Base-by-base conservation (phyloP, 257 asterid species). In the Misopates orontium region DNA sequence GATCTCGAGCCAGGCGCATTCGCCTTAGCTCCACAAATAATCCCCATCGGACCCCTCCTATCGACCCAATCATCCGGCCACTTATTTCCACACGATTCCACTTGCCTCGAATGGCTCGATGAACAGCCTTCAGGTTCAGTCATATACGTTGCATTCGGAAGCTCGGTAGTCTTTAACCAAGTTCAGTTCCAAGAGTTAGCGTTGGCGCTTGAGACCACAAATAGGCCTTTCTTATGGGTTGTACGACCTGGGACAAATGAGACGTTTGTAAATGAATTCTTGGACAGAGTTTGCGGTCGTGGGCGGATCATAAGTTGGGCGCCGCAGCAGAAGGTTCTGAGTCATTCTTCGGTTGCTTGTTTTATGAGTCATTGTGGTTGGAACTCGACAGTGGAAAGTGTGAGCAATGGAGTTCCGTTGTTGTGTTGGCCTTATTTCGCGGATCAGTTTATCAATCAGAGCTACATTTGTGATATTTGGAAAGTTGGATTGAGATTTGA, bases 351-450 rank as follows among this genome's bases (percentile, higher is more conserved):
- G 3, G 15, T 77, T 1, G 82, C 81, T 39, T 86, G 92, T 60
- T 89, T 89, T 51, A 16, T 83, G 4, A 84, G 84, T n/a, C 96
- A 84, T 62, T 86, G 96, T 56, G 96, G 96, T 3, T 86, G 91
- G 94, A 88, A 85, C 25, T 88, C 94, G 1, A 75, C 79, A 0
- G 44, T 88, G 11, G 96, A 88, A 16, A 74, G 88, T 13, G 67
- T 79, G 5, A 77, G 83, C 58, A 64, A 66, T 5, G 92, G 95
- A 0, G 74, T 87, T 41, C 88, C 88, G 0, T 54, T 85, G 9
- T 61, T 83, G 14, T 83, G 90, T 67, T 78, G 84, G 88, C 88
- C 90, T 58, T 78, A 74, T 56, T 76, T 83, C 24, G 85, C 87
- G 0, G 92, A 87, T 11, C 95, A 87, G 61, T 81, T 79, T 36